phyloP scores from a whole-genome alignment of 1,139 yeast genomes.

The Zygosaccharomyces sapae region DNA sequence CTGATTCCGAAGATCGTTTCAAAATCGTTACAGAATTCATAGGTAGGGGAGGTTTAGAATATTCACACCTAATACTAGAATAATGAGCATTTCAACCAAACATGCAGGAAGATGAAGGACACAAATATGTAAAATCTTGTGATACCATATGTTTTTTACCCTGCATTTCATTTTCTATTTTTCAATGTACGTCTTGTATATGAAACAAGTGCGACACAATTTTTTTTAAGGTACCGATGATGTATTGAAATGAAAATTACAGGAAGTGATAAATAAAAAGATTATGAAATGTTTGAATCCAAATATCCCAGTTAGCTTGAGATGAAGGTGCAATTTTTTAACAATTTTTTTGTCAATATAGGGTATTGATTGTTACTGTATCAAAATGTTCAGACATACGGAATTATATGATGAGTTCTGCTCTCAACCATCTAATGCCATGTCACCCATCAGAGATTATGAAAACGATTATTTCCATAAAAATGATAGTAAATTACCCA shows the following conservation, averaged over 20 bases:
- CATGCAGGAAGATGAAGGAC: background rate
- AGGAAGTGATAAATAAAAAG: background rate
- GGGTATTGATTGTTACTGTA: background rate
- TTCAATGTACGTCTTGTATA: constrained; percentile 1
- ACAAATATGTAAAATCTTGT: background rate
- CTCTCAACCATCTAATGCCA: constrained; percentile 20
- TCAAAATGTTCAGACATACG: constrained; percentile 31
- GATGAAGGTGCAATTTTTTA: background rate
- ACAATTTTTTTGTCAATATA: constrained; percentile 1
- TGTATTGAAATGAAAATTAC: background rate
- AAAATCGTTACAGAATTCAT: constrained; percentile 74
- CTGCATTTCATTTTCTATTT: constrained; percentile 1
- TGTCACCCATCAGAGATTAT: constrained; percentile 36
- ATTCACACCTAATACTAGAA: constrained; percentile 22
- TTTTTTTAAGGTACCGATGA: background rate
- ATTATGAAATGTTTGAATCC: background rate
- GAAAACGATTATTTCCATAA: constrained; percentile 30
- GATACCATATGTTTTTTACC: background rate
- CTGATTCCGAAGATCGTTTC: constrained; percentile 51
- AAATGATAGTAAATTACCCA: constrained; percentile 26
- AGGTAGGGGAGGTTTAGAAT: constrained; percentile 81
- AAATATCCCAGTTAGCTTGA: background rate
- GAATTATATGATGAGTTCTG: constrained; percentile 25
- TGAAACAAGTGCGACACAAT: constrained; percentile 11
- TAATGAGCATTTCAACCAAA: background rate